These are phyloP conservation scores for Kockovaella imperatae DNA, from an alignment of 768 basidiomycete species.

Conservation along the genomic window DNA sequence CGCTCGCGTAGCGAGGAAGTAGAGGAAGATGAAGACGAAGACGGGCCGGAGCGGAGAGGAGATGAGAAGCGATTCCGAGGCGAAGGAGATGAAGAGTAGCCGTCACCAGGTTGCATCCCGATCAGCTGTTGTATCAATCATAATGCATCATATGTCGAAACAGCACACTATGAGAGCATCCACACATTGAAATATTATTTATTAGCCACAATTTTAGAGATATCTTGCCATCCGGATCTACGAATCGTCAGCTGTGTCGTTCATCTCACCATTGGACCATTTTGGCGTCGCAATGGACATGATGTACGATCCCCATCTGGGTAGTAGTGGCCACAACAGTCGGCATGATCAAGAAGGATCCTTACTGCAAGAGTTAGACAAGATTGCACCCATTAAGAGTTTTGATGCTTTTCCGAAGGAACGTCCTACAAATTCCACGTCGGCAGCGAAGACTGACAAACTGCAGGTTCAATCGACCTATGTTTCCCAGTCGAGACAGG, in stretches of 20 bases:
- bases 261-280: background rate
- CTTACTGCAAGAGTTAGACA: conserved; percentile 41
- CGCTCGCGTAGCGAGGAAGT: conserved; percentile 34
- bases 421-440: background rate
- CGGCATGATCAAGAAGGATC: conserved; percentile 11
- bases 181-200: background rate
- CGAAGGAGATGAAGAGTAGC: conserved; percentile 29
- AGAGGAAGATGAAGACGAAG: conserved; percentile 31
- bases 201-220: too few relatives aligned
- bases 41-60: conserved; percentile 24
- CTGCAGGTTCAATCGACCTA: conserved; percentile 41
- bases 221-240: background rate
- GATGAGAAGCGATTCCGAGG: conserved; percentile 35
- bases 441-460: background rate
- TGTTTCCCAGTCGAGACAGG: conserved; percentile 28
- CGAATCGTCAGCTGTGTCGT: background rate
- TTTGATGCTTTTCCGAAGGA: conserved; percentile 46
- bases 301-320: conserved; percentile 43
- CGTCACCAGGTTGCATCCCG: background rate
- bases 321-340: conserved; percentile 15
- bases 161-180: background rate
- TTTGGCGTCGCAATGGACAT: background rate
- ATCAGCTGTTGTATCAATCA: background rate
- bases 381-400: conserved; percentile 40
- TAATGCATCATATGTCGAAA: background rate